Base-by-base conservation (phyloP, 352 stramenopile species). In the Phytophthora boehmeriae region DNA sequence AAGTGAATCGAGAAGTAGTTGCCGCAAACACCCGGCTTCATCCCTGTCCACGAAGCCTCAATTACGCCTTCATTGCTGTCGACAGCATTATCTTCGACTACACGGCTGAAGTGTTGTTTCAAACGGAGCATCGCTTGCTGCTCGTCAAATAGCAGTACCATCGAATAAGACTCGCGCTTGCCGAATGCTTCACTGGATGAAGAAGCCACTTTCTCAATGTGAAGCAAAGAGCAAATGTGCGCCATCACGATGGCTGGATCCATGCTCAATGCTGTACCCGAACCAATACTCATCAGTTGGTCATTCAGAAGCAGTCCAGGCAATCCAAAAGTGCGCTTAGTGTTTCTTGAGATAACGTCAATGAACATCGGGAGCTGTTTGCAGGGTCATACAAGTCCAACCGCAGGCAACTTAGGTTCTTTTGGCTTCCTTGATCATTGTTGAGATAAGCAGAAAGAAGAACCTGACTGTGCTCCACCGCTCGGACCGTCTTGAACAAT, bases 401-500 rank as follows among this genome's bases (percentile, higher is more conserved):
- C 30, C 59, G 56, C 13, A 73, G 11, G 6, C 35, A 49, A 5
- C 59, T 8, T 9, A 41, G 25, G 3, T 28, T 53, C 14, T 4
- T 20, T 42, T 45, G 30, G 34, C 45, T 49, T 13, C 30, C 43
- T 8, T 17, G 14, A 22, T 19, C 32, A 1, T 14, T 54, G 6
- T 66, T 28, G 0, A 75, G 10, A 23, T 69, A 78, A 4, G 74
- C 41, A 20, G 72, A 67, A 5, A 89, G 14, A 1, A 89, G 36
- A 9, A 90, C 60, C 22, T 78, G 71, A 1, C 64, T 44, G 25
- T 70, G 62, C 0, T 50, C 59, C 16, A 90, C 49, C 4, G 63
- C 65, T 52, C 77, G 73, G 19, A 86, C 66, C 0, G 71, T 74
- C 55, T 86, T 89, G 48, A 89, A 86, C 8, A 83, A 35, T n/a